Conservation (phyloP, 768 basidiomycete species). For the Lentinula raphanica region DNA sequence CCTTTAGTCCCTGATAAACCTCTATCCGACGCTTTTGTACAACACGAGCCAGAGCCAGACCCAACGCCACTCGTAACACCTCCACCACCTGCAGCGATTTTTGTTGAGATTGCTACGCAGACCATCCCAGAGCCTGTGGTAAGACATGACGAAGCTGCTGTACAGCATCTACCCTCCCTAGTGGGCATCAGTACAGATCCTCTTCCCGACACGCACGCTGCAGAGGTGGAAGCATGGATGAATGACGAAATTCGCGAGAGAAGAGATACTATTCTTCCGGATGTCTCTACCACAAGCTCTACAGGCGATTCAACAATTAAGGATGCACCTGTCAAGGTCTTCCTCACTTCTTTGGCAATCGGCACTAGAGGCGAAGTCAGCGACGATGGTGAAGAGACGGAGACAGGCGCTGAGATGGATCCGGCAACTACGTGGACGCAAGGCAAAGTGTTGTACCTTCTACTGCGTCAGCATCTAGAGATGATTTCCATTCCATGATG, state of each 20-base stretch:
- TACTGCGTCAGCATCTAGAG: constrained; percentile 22
- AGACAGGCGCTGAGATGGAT: constrained; percentile 65
- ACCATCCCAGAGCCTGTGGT: constrained; percentile 39
- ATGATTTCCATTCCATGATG: constrained; percentile 75
- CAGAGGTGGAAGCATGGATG: constrained; percentile 4
- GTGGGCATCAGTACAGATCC: constrained; percentile 29
- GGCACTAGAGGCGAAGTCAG: constrained; percentile 19
- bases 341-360: constrained; percentile 6
- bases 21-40: constrained; percentile 24
- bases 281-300: constrained; percentile 28
- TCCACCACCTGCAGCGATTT: constrained; percentile 15
- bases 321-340: constrained; percentile 16
- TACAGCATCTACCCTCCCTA: constrained; percentile 38
- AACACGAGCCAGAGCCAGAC: constrained; percentile 23
- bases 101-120: constrained; percentile 39
- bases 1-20: constrained; percentile 13
- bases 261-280: constrained; percentile 42
- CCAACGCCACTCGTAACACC: constrained; percentile 9
- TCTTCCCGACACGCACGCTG: constrained; percentile 21
- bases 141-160: constrained; percentile 39
- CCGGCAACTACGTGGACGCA: constrained; percentile 76
- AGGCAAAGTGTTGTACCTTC: constrained; percentile 45
- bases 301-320: constrained; percentile 38
- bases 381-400: constrained; percentile 43
- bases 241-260: constrained; percentile 6